Evolutionary conservation across 2,329 filamentous ascomycete species (phyloP), one percentile per base, ranked within the genome.

Genomic region (Biscogniauxia mediterranea): DNA sequence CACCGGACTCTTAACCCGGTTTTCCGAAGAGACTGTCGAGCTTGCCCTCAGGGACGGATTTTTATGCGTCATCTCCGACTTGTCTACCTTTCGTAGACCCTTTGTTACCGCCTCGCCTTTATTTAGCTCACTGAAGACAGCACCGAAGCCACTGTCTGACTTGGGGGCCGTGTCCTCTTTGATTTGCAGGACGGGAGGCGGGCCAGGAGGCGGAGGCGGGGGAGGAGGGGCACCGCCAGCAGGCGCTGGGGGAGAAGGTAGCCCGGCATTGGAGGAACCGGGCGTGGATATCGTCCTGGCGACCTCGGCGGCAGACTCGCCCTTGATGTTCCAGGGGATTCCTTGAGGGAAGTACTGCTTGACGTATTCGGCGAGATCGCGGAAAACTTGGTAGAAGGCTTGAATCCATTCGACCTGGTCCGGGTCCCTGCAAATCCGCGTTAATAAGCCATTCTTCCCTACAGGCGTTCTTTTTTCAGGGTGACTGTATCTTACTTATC

Each of bases 1-100:
- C 19, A 91, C 90, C 1, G 93, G 93, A 66, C 91, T 96, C 83
- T 95, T 96, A 60, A 85, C 87, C 55, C 91, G 85, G 23, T 79
- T 73, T 6, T 83, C 81, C 13, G 78, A 75, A 50, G 90, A 83
- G 2, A 94, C 91, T 1, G 86, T 84, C 13, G 91, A 90, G 63
- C 82, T 81, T 23, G 91, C 85, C 64, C 95, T 89, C 61, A 99
- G 82, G 9, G 88, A 86, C 15, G 95, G 95, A 78, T 99, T 99
- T 82, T 98, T 98, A 79, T 99, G 95, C 62, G 95, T 99, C 94
- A 97, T 97, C 76, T 98, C 84, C 58, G 91, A 95, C 73, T 89
- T 90, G 79, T 97, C 94, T 55, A 99, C 95, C 81, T 97, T 99
- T 68, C 91, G 90, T 42, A 99, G 83, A 32, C 91, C 89, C 67